These are phyloP conservation scores for Akanthomyces uredinophilus DNA, from an alignment of 2,329 filamentous ascomycete genomes.

Conservation along the genomic window DNA sequence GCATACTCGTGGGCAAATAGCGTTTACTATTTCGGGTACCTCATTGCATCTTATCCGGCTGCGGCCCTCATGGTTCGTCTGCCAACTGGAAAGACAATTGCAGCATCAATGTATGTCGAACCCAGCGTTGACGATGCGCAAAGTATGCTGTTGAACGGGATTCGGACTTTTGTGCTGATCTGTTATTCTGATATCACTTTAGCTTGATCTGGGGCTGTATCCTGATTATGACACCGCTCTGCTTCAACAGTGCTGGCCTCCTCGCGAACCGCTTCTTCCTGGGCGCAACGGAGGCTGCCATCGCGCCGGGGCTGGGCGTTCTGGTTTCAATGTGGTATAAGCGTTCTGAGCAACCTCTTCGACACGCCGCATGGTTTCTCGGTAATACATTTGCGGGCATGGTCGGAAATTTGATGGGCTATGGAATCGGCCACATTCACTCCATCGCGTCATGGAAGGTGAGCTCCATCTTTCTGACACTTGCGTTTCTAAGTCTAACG, in stretches of 20 bases:
- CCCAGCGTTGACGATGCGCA: too few species aligned
- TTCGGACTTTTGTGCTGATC: not conserved
- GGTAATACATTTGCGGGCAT: conserved; percentile 24
- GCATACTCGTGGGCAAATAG: conserved; percentile 48
- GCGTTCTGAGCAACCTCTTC: conserved; percentile 24
- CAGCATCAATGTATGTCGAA: conserved; percentile 19
- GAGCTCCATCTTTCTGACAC: not conserved
- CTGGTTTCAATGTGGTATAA: conserved; percentile 33
- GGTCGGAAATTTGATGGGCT: conserved; percentile 23
- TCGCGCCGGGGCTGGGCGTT: conserved; percentile 27
- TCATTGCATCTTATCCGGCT: conserved; percentile 29
- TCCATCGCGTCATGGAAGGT: conserved; percentile 15
- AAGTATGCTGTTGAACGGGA: too few species aligned
- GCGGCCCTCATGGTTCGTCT: conserved; percentile 25
- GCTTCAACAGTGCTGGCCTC: conserved; percentile 21
- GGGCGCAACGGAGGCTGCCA: conserved; percentile 27
- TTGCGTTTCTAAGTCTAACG: not conserved
- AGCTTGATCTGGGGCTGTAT: conserved; percentile 32
- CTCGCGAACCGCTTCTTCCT: conserved; percentile 30
- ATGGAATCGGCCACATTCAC: conserved; percentile 23
- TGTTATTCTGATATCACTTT: not conserved
- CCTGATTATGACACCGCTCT: conserved; percentile 38
- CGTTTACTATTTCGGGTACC: conserved; percentile 50
- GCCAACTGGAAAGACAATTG: conserved; percentile 26
- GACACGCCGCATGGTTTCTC: conserved; percentile 27